phyloP scores from a whole-genome alignment of 148 eudicot genomes.

The Selenicereus undatus region DNA sequence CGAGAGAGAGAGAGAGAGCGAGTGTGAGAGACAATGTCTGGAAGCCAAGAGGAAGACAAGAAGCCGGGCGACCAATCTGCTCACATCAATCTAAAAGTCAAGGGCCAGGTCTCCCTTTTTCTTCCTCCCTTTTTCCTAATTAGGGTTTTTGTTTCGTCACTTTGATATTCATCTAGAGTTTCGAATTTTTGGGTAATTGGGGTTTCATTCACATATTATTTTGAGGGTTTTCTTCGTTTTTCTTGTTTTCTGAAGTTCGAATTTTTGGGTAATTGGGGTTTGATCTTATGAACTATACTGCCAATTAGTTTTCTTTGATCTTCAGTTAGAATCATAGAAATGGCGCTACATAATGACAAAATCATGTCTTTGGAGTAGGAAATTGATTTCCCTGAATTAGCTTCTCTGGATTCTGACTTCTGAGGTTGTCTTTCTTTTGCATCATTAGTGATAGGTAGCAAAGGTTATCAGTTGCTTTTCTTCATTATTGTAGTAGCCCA shows the following conservation, averaged over 20 bases:
- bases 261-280: too few relatives aligned
- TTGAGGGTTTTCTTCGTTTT: not conserved
- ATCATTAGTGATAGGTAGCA: not conserved
- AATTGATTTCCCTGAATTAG: not conserved
- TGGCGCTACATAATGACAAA: too few relatives aligned
- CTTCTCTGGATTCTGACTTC: not conserved
- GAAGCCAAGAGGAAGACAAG: slow-evolving; percentile 45
- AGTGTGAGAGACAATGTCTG: slow-evolving; percentile 25
- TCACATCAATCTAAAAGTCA: slow-evolving; percentile 53
- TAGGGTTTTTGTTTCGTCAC: not conserved
- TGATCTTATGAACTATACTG: not conserved
- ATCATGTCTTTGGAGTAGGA: not conserved
- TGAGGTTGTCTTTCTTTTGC: not conserved
- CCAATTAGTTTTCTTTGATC: too few relatives aligned
- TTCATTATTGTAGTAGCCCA: not conserved
- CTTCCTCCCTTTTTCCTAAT: not conserved
- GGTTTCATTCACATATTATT: not conserved
- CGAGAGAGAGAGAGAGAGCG: not conserved
- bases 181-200: not conserved
- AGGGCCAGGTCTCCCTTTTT: slow-evolving; percentile 40
- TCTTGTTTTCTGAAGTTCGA: not conserved
- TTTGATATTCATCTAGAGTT: not conserved
- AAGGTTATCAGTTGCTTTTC: not conserved
- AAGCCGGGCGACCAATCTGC: slow-evolving; percentile 42
- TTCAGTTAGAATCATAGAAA: too few relatives aligned